Base-by-base conservation (phyloP, 495 filamentous ascomycete genomes). In the Penicillium waksmanii region DNA sequence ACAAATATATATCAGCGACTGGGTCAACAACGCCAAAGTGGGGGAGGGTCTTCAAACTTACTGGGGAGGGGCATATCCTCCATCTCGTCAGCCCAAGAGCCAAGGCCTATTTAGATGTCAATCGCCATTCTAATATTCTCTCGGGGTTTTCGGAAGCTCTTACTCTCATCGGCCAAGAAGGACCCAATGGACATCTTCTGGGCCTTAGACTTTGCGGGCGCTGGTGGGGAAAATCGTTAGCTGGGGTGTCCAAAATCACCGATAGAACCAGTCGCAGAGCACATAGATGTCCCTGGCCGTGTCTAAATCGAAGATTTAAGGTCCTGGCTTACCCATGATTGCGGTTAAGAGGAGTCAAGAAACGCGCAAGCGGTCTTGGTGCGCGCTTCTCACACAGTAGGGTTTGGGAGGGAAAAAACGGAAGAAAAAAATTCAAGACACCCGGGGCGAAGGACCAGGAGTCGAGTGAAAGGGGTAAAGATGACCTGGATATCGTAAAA, bases 41-140 rank as follows among this genome's bases (percentile, higher is more conserved):
- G 54, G 35, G 49, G 58, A 52, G 46, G 55, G 51, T 44, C 54
- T 19, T 60, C 57, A 18, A 59, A 78, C 85, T 80, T 87, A 93
- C 91, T 78, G 73, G 82, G 79, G 60, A 89, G 77, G 55, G 87
- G 85, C 78, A 84, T 83, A 64, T 95, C 90, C 72, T 98, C 95
- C 83, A 98, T 96, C 70, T 98, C 95, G 80, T 98, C 95, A 63
- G 95, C 95, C 95, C 95, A 98, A 59, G 95, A 97, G 69, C 92
- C 92, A 63, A 91, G 85, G 65, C 87, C 93, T 96, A 69, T 63
- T 59, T 15, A 55, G 46, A 12, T 31, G 66, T 82, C 72, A 82
- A 79, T 66, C 74, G 67, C 67, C 60, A 63, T 61, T 47, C 64
- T 49, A n/a, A 52, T 52, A 52, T 35, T 48, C 27, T 58, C 51